Evolutionary conservation across 2,329 filamentous ascomycete species (phyloP).

Genomic region (Pseudonectria foliicola): DNA sequence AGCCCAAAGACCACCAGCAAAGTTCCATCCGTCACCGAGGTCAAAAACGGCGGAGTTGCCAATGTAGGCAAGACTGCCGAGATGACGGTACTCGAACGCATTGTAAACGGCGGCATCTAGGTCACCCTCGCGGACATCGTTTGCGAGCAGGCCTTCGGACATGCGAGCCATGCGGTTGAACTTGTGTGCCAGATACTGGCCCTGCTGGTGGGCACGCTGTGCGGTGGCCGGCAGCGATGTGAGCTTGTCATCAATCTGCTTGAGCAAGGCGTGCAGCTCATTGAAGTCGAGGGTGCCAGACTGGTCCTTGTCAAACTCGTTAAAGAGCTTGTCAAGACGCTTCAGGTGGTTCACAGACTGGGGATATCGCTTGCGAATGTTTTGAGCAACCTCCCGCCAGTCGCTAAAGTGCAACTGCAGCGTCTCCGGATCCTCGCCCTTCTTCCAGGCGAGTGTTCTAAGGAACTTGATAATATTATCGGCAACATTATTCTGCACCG

Average conservation of each 20-base stretch:
- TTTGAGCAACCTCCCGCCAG: constrained; percentile 77
- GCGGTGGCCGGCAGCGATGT: constrained; percentile 93
- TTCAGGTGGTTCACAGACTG: constrained; percentile 82
- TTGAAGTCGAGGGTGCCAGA: constrained; percentile 90
- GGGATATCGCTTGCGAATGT: constrained; percentile 83
- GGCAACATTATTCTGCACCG: constrained; percentile 94
- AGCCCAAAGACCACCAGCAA: constrained; percentile 79
- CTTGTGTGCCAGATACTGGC: constrained; percentile 84
- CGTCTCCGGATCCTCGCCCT: constrained; percentile 82
- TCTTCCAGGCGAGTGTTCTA: constrained; percentile 83
- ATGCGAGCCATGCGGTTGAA: constrained; percentile 84
- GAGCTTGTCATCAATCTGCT: constrained; percentile 89
- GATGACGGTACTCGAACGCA: constrained; percentile 87
- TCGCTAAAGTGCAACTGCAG: constrained; percentile 79
- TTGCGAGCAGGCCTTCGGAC: constrained; percentile 65
- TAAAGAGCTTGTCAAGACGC: constrained; percentile 84
- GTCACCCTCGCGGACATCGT: constrained; percentile 81
- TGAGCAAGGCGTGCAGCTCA: constrained; percentile 80
- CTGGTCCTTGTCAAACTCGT: constrained; percentile 86
- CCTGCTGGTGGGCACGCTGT: constrained; percentile 93
- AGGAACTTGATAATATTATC: constrained; percentile 88
- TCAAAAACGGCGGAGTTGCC: constrained; percentile 97
- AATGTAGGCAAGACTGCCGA: constrained; percentile 88
- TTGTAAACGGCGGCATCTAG: constrained; percentile 88
- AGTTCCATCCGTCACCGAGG: constrained; percentile 65